Base-by-base conservation (phyloP, 371 early-diverging fungal species). In the Circinella umbellata region DNA sequence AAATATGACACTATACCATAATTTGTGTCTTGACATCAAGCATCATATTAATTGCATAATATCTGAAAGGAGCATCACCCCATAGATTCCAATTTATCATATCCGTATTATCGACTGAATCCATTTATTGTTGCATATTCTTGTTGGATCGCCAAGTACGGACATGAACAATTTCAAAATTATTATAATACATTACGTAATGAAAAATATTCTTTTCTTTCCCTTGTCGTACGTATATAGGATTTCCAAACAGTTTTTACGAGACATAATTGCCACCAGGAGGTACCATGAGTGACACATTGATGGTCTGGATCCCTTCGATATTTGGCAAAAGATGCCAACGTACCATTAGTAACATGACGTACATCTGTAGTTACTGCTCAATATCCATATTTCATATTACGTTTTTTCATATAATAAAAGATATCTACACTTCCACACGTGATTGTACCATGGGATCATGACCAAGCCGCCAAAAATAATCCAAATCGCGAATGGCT, bases 31-130 rank as follows among this genome's bases (percentile, higher is more conserved):
- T 9, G 27, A 64, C 61, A 64, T 68, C 68, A 3, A 68, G 64
- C 49, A 72, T 54, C 67, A 72, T 67, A 27, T 72, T 68, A 37
- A 68, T 64, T 5, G 72, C 57, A 51, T 72, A 72, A 53, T 68
- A 72, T n/a, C 65, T 49, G 36, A 73, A 57, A n/a, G 73, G 73
- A 4, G 73, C 73, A 37, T 73, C 73, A n/a, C 73, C 73, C 73
- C 73, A 73, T 34, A 69, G 64, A 18, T 73, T 66, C 69, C 69
- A 69, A 42, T 69, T 69, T 6, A 73, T 73, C 69, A 69, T 69
- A 36, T 65, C 66, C 15, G 73, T 69, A 8, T 51, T 38, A 46
- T 73, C 69, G 1, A 73, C 66, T 35, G 63, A 59, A 15, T 69
- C 46, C 4, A 66, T 69, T 38, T 69, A 59, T 9, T 68, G 60